Evolutionary conservation across 2,329 filamentous ascomycete species (phyloP).

Genomic region (Colletotrichum sp.): DNA sequence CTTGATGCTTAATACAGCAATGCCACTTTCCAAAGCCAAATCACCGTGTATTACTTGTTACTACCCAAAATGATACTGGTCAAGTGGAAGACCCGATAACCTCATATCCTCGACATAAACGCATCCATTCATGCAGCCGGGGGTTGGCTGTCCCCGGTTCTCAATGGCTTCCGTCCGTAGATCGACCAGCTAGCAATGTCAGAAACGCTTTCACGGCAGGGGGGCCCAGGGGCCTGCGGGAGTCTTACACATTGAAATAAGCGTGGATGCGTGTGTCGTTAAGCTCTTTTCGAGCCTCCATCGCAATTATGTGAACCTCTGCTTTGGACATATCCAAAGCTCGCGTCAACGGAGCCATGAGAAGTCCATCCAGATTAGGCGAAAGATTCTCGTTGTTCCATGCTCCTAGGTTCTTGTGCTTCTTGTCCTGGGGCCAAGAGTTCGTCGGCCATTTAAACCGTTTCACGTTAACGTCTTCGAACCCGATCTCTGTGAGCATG

Average conservation of each 20-base stretch:
- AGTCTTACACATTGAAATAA: neutral
- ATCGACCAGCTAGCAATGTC: neutral
- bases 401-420: constrained; percentile 30
- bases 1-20: neutral
- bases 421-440: constrained; percentile 32
- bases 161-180: neutral
- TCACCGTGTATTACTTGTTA: neutral
- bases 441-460: constrained; percentile 33
- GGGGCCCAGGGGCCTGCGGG: neutral
- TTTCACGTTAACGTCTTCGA: constrained; percentile 31
- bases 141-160: neutral
- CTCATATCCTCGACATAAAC: neutral
- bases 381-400: neutral
- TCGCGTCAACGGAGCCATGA: neutral
- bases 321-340: neutral
- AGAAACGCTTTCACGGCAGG: neutral
- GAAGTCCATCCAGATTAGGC: neutral
- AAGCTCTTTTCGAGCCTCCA: neutral
- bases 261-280: neutral
- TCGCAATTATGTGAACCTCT: neutral
- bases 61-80: neutral
- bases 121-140: neutral
- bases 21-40: neutral
- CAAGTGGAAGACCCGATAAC: neutral
- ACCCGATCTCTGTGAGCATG: constrained; percentile 26